A percentile compares a stretch with the other conserved stretches of the same genome.
These are phyloP conservation scores for Thyridium curvatum DNA, from an alignment of 2,329 filamentous ascomycete species.

Conservation along the genomic window DNA sequence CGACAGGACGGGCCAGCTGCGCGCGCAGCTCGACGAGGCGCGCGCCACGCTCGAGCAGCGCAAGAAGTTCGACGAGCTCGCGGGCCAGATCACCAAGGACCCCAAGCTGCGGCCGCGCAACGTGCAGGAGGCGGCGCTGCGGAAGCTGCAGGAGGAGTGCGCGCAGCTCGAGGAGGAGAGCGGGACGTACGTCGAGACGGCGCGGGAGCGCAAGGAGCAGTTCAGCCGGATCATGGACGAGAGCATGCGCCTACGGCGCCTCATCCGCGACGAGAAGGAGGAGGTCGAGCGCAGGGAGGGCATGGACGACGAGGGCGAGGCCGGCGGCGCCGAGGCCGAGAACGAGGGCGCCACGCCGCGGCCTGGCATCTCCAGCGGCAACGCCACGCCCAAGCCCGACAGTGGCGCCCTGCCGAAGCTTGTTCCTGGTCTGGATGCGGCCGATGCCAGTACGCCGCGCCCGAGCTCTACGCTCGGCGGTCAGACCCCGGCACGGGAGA, in stretches of 20 bases:
- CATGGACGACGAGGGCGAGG: slow-evolving; percentile 64
- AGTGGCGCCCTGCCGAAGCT: slow-evolving; percentile 20
- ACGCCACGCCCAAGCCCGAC: slow-evolving; percentile 44
- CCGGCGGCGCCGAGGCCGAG: slow-evolving; percentile 38
- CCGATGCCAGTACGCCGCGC: slow-evolving; percentile 14
- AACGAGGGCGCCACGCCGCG: slow-evolving; percentile 43
- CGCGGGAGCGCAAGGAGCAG: slow-evolving; percentile 78
- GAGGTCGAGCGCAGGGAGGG: slow-evolving; percentile 85
- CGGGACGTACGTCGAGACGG: slow-evolving; percentile 72
- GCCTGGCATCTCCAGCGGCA: slow-evolving; percentile 41
- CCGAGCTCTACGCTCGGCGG: slow-evolving; percentile 17
- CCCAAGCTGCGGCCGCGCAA: slow-evolving; percentile 74
- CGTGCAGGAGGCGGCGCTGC: slow-evolving; percentile 71
- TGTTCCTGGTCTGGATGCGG: background rate
- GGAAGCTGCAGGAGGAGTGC: slow-evolving; percentile 83
- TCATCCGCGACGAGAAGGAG: slow-evolving; percentile 93
- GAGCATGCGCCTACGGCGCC: slow-evolving; percentile 74
- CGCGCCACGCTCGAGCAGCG: slow-evolving; percentile 69
- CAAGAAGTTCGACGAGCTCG: slow-evolving; percentile 81
- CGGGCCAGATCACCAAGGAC: slow-evolving; percentile 80
- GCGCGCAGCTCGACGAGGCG: slow-evolving; percentile 69
- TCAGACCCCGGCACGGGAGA: slow-evolving; percentile 22
- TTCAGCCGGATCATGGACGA: slow-evolving; percentile 87
- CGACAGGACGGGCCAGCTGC: slow-evolving; percentile 65
- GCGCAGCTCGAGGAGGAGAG: slow-evolving; percentile 80